Base-by-base conservation (phyloP, 306 rosid species). In the Arachis stenosperma region DNA sequence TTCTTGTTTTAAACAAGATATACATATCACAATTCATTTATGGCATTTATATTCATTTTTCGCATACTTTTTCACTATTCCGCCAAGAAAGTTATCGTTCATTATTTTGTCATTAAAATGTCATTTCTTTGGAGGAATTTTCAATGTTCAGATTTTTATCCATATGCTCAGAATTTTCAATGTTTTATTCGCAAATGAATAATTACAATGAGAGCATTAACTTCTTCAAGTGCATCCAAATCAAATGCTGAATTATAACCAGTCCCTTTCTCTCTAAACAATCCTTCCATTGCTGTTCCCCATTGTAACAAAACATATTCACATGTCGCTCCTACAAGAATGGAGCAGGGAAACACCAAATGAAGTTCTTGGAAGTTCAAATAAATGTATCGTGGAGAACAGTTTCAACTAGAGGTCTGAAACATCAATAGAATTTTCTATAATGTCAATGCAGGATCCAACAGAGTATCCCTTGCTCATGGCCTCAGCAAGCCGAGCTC, bases 401-500 rank as follows among this genome's bases (percentile, higher is more conserved):
- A 13, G 30, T 55, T 43, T 48, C 12, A 42, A 68, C 69, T 74
- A 83, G 56, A 93, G 60, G 55, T 91, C 92, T 14, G 89, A 68
- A 65, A 15, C 57, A 67, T 81, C 87, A 30, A 91, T 82, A 57
- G 79, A 79, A 47, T 83, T 82, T 81, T 94, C 98, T 62, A 94
- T 85, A 73, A 77, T 76, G 37, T 82, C 88, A 17, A 94, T 85
- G 82, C 98, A 94, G 78, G 87, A 75, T 50, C 96, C 97, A 43
- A 91, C 85, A 5, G 98, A 88, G 61, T 82, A 86, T 48, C 91
- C 91, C 50, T 29, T 73, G 55, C 90, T 79, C 90, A 94, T 88
- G 4, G 97, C 92, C 79, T 89, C 88, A 0, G 92, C 98, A 44
- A 94, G 92, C 77, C 82, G 85, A 33, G 88, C 80, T 76, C 91